Base-by-base conservation (phyloP, 2,329 filamentous ascomycete genomes). In the Apiospora malaysiana region DNA sequence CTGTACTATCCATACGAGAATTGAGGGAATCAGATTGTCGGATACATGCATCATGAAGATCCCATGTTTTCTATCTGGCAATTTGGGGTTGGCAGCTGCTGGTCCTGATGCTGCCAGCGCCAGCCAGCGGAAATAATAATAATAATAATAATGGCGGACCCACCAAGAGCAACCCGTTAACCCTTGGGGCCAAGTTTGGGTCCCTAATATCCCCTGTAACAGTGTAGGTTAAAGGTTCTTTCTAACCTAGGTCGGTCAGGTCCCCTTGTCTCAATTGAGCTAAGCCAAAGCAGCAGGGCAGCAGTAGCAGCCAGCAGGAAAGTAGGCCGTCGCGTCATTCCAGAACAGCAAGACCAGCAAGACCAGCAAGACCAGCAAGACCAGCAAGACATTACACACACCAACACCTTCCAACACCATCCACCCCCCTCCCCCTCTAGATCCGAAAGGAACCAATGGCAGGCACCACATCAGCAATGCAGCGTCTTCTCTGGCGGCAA, bases 401-500 rank as follows among this genome's bases (percentile, higher is more conserved):
- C 43, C 43, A 23, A n/a, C 66, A 47, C n/a, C 21, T 12, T 68
- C 25, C 66, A n/a, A 66, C 63, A 23, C 63, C 46, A 25, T 42
- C 45, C 65, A 27, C 8, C 42, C 4, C 23, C 42, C 18, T 42
- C 42, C n/a, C 69, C 27, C 42, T 45, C 42, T 45, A 45, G 42
- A 45, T 70, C 70, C 69, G 70, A 23, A 68, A 37, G 68, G 47
- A 66, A 69, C 73, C 75, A 75, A 77, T 77, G 75, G 70, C 75
- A 37, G 25, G 67, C 67, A 49, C 68, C 66, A 42, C 71, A 18
- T 72, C 68, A 68, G 42, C 71, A 21, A 73, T 73, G 68, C 74
- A 72, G 74, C 76, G 76, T 68, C 74, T 76, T 65, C 72, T 76
- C 70, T 72, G 72, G 73, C 74, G 72, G 71, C 74, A 73, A 69